Conservation (phyloP, 2,329 filamentous ascomycete genomes). For the Fusarium camptoceras region DNA sequence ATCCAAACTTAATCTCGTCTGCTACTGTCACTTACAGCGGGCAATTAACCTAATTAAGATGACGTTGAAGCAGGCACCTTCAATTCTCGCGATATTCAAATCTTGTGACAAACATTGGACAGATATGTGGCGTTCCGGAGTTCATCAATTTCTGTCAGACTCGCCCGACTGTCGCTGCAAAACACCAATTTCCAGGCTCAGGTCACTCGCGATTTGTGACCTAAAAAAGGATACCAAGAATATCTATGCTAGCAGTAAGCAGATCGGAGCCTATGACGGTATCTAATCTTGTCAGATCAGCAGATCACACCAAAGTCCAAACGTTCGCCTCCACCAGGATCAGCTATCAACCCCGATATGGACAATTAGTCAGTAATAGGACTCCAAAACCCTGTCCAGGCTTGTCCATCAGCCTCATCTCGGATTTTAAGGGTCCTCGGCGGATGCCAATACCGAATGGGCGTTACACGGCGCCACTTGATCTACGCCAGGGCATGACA, state of each 20-base stretch:
- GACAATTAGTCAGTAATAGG: background rate
- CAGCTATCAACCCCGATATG: background rate
- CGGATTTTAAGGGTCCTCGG: background rate
- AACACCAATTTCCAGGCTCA: background rate
- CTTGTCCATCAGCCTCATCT: background rate
- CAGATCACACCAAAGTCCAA: background rate
- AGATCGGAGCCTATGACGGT: background rate
- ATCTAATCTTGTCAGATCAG: background rate
- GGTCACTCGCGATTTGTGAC: background rate
- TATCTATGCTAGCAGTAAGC: background rate
- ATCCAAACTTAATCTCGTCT: too few relatives aligned
- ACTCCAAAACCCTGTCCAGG: too few relatives aligned
- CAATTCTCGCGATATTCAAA: background rate
- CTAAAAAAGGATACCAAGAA: background rate
- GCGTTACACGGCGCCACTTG: background rate
- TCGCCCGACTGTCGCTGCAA: background rate
- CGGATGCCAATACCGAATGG: background rate
- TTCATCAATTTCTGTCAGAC: background rate
- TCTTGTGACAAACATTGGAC: background rate
- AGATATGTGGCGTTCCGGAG: background rate
- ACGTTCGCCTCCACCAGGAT: background rate
- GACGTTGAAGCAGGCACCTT: too few relatives aligned
- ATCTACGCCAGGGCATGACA: slow-evolving; percentile 8
- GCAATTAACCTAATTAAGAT: too few relatives aligned
- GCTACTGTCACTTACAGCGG: too few relatives aligned